These are phyloP conservation scores for Aspergillus quadricinctus DNA, from an alignment of 2,329 filamentous ascomycete species.

Conservation along the genomic window DNA sequence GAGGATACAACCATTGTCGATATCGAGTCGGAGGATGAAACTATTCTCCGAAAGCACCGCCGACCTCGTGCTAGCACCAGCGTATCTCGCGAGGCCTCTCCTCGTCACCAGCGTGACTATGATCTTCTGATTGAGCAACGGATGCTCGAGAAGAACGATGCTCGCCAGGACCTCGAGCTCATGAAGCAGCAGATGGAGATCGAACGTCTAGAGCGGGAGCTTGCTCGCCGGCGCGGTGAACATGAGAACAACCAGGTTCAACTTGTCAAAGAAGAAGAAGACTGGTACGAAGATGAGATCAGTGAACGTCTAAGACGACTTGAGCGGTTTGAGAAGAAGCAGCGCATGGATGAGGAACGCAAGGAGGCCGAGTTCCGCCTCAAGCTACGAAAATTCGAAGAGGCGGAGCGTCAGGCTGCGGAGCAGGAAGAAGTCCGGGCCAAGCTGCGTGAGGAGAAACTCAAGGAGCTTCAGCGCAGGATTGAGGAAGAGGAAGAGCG, in stretches of 20 bases:
- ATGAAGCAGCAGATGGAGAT: slow-evolving; percentile 34
- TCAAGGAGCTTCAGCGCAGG: slow-evolving; percentile 31
- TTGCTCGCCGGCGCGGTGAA: slow-evolving; percentile 24
- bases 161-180: slow-evolving; percentile 32
- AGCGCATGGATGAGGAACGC: slow-evolving; percentile 31
- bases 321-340: slow-evolving; percentile 37
- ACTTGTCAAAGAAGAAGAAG: slow-evolving; percentile 37
- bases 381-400: slow-evolving; percentile 20
- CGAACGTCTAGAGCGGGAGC: slow-evolving; percentile 30
- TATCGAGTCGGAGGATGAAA: slow-evolving; percentile 26
- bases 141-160: slow-evolving; percentile 30
- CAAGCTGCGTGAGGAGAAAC: slow-evolving; percentile 24
- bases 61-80: slow-evolving; percentile 19
- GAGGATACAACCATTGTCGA: slow-evolving; percentile 14
- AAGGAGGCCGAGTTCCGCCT: slow-evolving; percentile 14
- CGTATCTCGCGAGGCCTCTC: slow-evolving; percentile 20
- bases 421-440: slow-evolving; percentile 30
- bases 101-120: slow-evolving; percentile 27
- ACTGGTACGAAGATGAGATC: slow-evolving; percentile 40
- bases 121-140: slow-evolving; percentile 33
- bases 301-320: slow-evolving; percentile 35
- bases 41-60: slow-evolving; percentile 11
- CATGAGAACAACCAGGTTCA: slow-evolving; percentile 23
- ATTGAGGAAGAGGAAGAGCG: slow-evolving; percentile 44
- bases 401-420: slow-evolving; percentile 29